Conservation (phyloP, 2,329 filamentous ascomycete genomes). For the Immersiporthe knoxdaviesiana region DNA sequence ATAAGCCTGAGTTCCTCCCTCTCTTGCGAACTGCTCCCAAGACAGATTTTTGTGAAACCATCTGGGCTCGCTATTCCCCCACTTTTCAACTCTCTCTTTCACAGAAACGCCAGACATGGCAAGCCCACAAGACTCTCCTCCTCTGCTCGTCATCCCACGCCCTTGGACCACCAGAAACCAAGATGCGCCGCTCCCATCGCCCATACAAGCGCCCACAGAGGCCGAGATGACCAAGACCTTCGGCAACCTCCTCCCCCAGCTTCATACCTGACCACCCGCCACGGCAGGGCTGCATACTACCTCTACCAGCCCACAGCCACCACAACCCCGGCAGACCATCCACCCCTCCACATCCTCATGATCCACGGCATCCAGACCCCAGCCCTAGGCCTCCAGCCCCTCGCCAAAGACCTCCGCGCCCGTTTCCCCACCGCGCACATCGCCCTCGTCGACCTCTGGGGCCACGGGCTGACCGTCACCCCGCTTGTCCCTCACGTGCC, state of each 20-base stretch:
- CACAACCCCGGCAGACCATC: background rate
- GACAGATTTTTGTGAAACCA: no score
- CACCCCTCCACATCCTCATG: conserved; percentile 43
- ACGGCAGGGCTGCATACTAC: conserved; percentile 47
- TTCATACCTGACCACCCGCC: conserved; percentile 38
- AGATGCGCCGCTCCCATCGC: background rate
- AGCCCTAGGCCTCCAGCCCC: conserved; percentile 50
- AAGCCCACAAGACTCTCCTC: background rate
- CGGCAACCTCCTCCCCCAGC: conserved; percentile 45
- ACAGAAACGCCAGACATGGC: conserved; percentile 16
- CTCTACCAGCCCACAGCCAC: conserved; percentile 33
- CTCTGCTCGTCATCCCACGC: conserved; percentile 22
- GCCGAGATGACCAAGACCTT: conserved; percentile 42
- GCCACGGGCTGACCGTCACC: conserved; percentile 56
- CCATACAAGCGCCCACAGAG: conserved; percentile 43
- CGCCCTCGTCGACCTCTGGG: conserved; percentile 55
- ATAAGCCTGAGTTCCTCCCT: no score
- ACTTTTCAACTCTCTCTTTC: no score
- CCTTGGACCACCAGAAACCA: conserved; percentile 3
- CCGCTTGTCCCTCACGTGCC: conserved; percentile 47
- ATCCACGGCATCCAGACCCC: conserved; percentile 57
- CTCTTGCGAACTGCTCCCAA: no score
- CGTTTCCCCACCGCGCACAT: conserved; percentile 43
- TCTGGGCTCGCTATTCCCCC: no score
- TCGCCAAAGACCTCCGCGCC: conserved; percentile 42